Percentiles rank a stretch among this genome's conserved stretches.
These are phyloP conservation scores for Aspergillus incahuasiensis DNA, from an alignment of 495 filamentous ascomycete species.

Conservation along the genomic window DNA sequence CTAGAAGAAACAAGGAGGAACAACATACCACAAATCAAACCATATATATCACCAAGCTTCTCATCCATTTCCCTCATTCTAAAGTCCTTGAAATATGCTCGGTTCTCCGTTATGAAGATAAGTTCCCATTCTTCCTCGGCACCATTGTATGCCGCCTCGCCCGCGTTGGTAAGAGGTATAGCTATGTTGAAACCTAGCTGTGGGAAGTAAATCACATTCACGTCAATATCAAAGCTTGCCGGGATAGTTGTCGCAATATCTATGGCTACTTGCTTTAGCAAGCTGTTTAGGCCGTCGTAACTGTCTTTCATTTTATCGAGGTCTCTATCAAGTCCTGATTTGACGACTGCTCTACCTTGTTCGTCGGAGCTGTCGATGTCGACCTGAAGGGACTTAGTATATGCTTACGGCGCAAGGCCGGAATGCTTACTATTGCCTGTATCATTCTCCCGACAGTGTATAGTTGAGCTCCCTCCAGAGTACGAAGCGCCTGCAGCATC, in stretches of 20 bases:
- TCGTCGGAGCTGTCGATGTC: constrained; percentile 78
- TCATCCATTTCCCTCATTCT: constrained; percentile 81
- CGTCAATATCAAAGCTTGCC: constrained; percentile 48
- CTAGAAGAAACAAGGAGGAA: neutral
- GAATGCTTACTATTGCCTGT: constrained; percentile 53
- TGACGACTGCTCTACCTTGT: constrained; percentile 68
- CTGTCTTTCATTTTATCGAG: constrained; percentile 73
- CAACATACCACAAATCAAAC: constrained; percentile 70
- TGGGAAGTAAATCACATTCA: constrained; percentile 84
- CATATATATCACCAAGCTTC: constrained; percentile 79
- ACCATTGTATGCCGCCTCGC: constrained; percentile 63
- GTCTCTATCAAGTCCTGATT: constrained; percentile 64
- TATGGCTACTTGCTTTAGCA: constrained; percentile 64
- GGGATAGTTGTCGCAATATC: constrained; percentile 61
- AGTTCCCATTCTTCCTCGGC: constrained; percentile 63
- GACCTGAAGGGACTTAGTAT: constrained; percentile 42
- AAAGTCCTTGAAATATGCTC: constrained; percentile 82
- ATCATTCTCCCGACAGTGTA: constrained; percentile 65
- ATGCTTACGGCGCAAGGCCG: neutral
- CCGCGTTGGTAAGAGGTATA: constrained; percentile 58
- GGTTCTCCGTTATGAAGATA: constrained; percentile 67
- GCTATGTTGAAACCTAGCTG: constrained; percentile 87
- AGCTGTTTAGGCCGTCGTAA: constrained; percentile 70
- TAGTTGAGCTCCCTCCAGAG: constrained; percentile 50
- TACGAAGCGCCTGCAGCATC: constrained; percentile 28